Conservation (phyloP, 73 alveolate genomes). For the Uronychia binucleata region DNA sequence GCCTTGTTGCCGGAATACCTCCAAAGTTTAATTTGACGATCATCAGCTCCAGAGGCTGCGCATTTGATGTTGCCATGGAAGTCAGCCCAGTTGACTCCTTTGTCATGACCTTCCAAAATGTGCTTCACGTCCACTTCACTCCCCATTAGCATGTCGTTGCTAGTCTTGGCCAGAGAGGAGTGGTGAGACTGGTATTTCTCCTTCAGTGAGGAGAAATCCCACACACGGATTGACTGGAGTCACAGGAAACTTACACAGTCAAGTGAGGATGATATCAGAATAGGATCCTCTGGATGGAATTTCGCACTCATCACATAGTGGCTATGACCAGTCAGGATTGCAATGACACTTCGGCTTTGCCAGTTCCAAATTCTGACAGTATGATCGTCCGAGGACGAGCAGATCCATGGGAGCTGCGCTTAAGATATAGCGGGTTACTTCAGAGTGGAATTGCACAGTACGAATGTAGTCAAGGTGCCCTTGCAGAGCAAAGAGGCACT, state of each 20-base stretch:
- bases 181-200: constrained; percentile 78
- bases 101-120: constrained; percentile 93
- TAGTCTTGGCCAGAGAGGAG: constrained; percentile 43
- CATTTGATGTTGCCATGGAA: constrained; percentile 89
- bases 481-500: constrained; percentile 89
- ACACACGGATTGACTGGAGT: constrained; percentile 97
- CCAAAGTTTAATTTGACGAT: constrained; percentile 92
- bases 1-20: constrained; percentile 86
- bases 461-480: constrained; percentile 99
- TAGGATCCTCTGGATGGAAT: constrained; percentile 97
- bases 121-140: constrained; percentile 95
- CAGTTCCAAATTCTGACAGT: constrained; percentile 99
- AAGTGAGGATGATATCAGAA: constrained; percentile 95
- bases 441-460: constrained; percentile 98
- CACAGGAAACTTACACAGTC: constrained; percentile 67
- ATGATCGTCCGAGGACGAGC: constrained; percentile 95
- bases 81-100: constrained; percentile 97
- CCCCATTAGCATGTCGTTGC: constrained; percentile 74
- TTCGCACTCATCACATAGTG: constrained; percentile 99
- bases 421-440: constrained; percentile 13
- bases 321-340: constrained; percentile 96
- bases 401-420: constrained; percentile 96
- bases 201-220: constrained; percentile 95
- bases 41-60: constrained; percentile 96
- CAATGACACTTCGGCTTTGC: constrained; percentile 85